Evolutionary conservation across 1,284 basidiomycete species (phyloP).

Genomic region (Blastosporella zonata): DNA sequence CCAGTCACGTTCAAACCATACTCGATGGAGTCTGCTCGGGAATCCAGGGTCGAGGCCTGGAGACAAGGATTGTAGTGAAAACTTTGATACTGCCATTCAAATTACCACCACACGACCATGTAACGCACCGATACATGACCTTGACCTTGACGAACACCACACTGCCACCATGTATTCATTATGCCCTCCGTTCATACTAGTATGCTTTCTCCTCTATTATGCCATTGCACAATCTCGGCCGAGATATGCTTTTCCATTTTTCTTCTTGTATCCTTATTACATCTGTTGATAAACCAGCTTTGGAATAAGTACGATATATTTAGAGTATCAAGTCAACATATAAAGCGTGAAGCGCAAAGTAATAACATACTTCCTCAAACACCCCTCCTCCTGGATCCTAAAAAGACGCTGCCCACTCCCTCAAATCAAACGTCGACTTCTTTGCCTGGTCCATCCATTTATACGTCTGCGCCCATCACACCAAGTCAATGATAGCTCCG

Average conservation of each 20-base stretch:
- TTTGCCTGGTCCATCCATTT: slow-evolving; percentile 18
- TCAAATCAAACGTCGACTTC: slow-evolving; percentile 18
- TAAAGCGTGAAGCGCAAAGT: too few relatives aligned
- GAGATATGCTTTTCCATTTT: background rate
- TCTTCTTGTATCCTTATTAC: background rate
- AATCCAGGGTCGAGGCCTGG: slow-evolving; percentile 6
- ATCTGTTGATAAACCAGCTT: background rate
- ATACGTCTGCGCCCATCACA: slow-evolving; percentile 4
- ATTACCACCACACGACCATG: background rate
- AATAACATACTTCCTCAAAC: too few relatives aligned
- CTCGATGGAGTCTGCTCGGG: background rate
- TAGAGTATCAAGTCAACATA: too few relatives aligned
- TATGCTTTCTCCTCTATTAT: background rate
- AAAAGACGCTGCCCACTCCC: slow-evolving; percentile 18
- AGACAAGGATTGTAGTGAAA: slow-evolving; percentile 6
- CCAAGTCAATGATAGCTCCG: background rate
- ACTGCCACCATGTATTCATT: background rate
- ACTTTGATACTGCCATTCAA: slow-evolving; percentile 3
- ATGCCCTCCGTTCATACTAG: too few relatives aligned
- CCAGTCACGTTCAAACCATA: slow-evolving; percentile 2
- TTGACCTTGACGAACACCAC: background rate
- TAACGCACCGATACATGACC: background rate
- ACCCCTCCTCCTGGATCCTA: too few relatives aligned
- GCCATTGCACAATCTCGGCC: background rate
- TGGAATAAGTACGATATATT: too few relatives aligned